Base-by-base conservation (phyloP, 805 yeast genomes). In the Candida gorgasii region DNA sequence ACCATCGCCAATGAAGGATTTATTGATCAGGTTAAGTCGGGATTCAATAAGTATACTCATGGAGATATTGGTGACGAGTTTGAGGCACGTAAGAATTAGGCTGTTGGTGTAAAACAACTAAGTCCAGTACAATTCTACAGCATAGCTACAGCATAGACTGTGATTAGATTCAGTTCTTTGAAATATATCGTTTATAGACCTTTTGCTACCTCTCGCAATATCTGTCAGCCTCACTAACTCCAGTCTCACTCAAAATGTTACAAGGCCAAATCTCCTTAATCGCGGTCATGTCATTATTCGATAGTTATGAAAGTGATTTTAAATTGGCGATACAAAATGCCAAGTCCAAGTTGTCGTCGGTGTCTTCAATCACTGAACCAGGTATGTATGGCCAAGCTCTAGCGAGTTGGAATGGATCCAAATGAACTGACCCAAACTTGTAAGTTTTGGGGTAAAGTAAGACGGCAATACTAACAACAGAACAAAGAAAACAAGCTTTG, bases 311-410 rank as follows among this genome's bases (percentile, higher is more conserved):
- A 53, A 59, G 82, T 2, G 96, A 88, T 57, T 80, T 81, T 62
- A 80, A 82, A 57, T 73, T 85, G 48, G 80, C 89, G 2, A 73
- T 75, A 47, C 78, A 79, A 39, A 95, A 87, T 50, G 83, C 89
- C 24, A 78, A 76, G 51, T 79, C 82, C 52, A 84, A 82, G 55
- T 65, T 87, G 48, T 73, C 81, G 9, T 64, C 76, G 8, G 72
- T 75, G 5, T 20, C 46, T 6, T 36, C 49, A 3, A 24, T 38
- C 11, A 36, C 17, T 16, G 47, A 44, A 29, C 12, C 46, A 15
- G 46, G 52, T 49, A 49, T 44, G 52, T 49, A n/a, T n/a, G n/a
- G n/a, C n/a, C n/a, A n/a, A n/a, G n/a, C n/a, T n/a, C n/a, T n/a
- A n/a, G n/a, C n/a, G n/a, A n/a, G n/a, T n/a, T n/a, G n/a, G n/a